Evolutionary conservation across 2,329 filamentous ascomycete species (phyloP).

Genomic region (Hysterium pulicare): DNA sequence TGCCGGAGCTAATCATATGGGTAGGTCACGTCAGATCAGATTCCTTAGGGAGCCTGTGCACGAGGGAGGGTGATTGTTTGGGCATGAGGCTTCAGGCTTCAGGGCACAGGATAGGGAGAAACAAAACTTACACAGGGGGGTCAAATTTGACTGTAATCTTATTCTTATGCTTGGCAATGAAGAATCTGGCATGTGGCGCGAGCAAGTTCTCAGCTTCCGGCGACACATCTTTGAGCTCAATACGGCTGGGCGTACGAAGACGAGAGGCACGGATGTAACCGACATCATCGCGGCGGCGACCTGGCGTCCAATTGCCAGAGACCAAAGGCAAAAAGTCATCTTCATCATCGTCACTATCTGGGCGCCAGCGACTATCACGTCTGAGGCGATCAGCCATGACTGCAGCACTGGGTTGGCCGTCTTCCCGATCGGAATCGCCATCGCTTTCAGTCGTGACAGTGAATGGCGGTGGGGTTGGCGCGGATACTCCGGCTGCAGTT

Average conservation of each 20-base stretch:
- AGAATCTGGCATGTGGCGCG: constrained; percentile 75
- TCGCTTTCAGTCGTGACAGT: constrained; percentile 38
- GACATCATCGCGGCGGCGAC: constrained; percentile 13
- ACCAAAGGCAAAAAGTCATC: constrained; percentile 17
- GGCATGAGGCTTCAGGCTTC: no score
- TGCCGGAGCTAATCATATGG: constrained; percentile 56
- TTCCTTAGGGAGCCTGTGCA: no score
- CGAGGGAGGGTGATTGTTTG: no score
- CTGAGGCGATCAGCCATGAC: constrained; percentile 39
- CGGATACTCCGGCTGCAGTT: constrained; percentile 25
- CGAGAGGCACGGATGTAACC: constrained; percentile 20
- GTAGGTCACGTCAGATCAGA: no score
- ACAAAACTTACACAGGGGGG: constrained; percentile 60
- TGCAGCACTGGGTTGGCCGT: constrained; percentile 36
- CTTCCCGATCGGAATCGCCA: constrained; percentile 32
- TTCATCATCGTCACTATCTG: constrained; percentile 37
- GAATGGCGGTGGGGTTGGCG: constrained; percentile 39
- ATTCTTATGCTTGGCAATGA: constrained; percentile 76
- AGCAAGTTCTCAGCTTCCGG: constrained; percentile 46
- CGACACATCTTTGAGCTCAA: constrained; percentile 24
- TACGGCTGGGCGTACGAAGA: constrained; percentile 31
- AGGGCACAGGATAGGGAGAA: no score
- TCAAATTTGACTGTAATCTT: constrained; percentile 85
- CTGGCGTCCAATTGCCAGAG: constrained; percentile 33
- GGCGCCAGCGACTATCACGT: constrained; percentile 36